Conservation (phyloP, 495 filamentous ascomycete genomes). For the Hypoxylon intermedium region DNA sequence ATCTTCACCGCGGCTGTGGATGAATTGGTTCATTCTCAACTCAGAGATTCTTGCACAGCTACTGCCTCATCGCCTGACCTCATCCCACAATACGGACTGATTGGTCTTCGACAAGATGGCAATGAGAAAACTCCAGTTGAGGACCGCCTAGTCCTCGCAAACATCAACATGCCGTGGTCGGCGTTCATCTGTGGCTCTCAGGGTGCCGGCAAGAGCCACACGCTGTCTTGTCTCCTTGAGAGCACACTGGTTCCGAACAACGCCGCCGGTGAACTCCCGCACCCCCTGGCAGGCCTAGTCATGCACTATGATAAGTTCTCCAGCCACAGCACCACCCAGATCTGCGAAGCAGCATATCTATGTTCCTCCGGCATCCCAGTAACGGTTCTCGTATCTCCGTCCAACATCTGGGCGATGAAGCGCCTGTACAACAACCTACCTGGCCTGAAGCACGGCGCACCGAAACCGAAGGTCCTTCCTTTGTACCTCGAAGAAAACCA, state of each 20-base stretch:
- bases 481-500: slow-evolving; percentile 57
- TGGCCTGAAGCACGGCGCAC: slow-evolving; percentile 32
- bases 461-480: slow-evolving; percentile 51
- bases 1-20: slow-evolving; percentile 31
- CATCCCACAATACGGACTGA: slow-evolving; percentile 28
- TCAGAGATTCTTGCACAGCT: neutral
- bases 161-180: slow-evolving; percentile 63
- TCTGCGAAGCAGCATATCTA: slow-evolving; percentile 67
- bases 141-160: slow-evolving; percentile 59
- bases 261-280: slow-evolving; percentile 12
- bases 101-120: slow-evolving; percentile 11
- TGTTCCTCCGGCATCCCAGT: slow-evolving; percentile 54
- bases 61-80: neutral
- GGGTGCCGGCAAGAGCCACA: slow-evolving; percentile 69
- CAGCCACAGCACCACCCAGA: slow-evolving; percentile 44
- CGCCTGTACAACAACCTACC: slow-evolving; percentile 40
- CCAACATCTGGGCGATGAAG: slow-evolving; percentile 47
- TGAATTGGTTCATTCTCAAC: slow-evolving; percentile 35
- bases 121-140: neutral
- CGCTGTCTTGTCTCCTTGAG: slow-evolving; percentile 66
- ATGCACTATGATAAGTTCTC: slow-evolving; percentile 64
- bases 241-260: slow-evolving; percentile 50
- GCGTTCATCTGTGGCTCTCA: slow-evolving; percentile 70
- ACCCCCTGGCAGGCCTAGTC: slow-evolving; percentile 60
- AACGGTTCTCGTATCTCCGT: slow-evolving; percentile 61